Percentiles rank a stretch among this genome's conserved stretches.
Conservation (phyloP, 768 basidiomycete species). For the Agaricus blazei region DNA sequence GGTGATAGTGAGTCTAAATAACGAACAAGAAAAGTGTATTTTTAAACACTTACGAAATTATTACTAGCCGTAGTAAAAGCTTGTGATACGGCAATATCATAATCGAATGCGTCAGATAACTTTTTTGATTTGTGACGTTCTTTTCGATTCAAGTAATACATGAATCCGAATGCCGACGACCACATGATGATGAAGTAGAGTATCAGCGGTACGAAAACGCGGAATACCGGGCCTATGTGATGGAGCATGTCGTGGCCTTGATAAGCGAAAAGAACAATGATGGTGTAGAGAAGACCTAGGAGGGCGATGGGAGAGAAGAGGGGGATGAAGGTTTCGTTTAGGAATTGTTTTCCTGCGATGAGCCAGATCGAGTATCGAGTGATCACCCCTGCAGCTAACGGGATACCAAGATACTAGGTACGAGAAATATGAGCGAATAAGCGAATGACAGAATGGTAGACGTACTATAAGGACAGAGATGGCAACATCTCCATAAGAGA, state of each 20-base stretch:
- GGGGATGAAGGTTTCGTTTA: constrained; percentile 59
- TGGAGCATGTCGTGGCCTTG: constrained; percentile 48
- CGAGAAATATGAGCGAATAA: constrained; percentile 31
- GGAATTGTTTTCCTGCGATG: constrained; percentile 38
- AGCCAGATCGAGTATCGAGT: constrained; percentile 56
- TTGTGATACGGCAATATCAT: constrained; percentile 73
- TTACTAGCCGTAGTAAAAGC: constrained; percentile 78
- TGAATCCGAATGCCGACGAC: background rate
- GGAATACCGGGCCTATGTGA: constrained; percentile 73
- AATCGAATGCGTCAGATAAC: constrained; percentile 30
- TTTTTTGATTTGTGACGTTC: constrained; percentile 13
- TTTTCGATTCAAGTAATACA: constrained; percentile 37
- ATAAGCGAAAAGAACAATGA: constrained; percentile 70
- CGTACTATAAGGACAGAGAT: constrained; percentile 52
- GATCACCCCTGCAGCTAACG: constrained; percentile 63
- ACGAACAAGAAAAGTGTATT: background rate
- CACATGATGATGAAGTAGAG: constrained; percentile 81
- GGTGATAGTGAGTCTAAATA: background rate
- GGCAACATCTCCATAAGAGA: constrained; percentile 55
- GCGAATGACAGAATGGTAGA: background rate
- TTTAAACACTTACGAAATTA: constrained; percentile 52
- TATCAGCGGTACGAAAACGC: constrained; percentile 75
- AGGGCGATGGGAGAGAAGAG: constrained; percentile 65
- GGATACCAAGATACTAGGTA: constrained; percentile 75
- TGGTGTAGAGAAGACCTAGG: constrained; percentile 76